Evolutionary conservation across 345 rosid genomes (phyloP).

Genomic region (Linum lewisii): DNA sequence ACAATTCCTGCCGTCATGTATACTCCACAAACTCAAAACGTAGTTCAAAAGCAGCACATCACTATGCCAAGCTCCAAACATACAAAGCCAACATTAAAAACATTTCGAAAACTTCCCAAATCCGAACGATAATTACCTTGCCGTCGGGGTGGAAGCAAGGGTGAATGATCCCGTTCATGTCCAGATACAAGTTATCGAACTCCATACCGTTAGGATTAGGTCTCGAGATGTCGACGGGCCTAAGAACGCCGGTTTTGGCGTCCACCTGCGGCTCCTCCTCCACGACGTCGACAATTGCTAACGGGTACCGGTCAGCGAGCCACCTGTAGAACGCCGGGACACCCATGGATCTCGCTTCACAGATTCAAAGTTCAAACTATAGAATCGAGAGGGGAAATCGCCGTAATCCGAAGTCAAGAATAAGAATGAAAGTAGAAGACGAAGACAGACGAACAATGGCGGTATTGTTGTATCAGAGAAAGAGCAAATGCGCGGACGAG

Average conservation of each 20-base stretch:
- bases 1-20: too few species aligned
- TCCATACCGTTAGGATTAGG: slow-evolving; percentile 93
- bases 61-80: too few species aligned
- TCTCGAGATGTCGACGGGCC: slow-evolving; percentile 49
- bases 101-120: neutral
- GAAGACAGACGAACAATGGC: too few species aligned
- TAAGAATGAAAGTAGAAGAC: too few species aligned
- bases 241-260: slow-evolving; percentile 23
- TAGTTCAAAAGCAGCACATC: too few species aligned
- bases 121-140: slow-evolving; percentile 34
- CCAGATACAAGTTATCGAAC: slow-evolving; percentile 82
- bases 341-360: slow-evolving; percentile 77
- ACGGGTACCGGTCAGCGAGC: slow-evolving; percentile 93
- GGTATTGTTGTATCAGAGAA: too few species aligned
- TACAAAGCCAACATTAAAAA: too few species aligned
- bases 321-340: slow-evolving; percentile 95
- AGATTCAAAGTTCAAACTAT: neutral
- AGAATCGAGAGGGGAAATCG: too few species aligned
- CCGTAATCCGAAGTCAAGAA: too few species aligned
- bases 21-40: too few species aligned
- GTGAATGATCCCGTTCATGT: slow-evolving; percentile 91
- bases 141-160: slow-evolving; percentile 99
- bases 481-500: too few species aligned
- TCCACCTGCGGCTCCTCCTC: slow-evolving; percentile 58
- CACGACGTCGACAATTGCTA: slow-evolving; percentile 61